Evolutionary conservation across 805 yeast species (phyloP), one percentile per base, ranked within the genome.

Genomic region (Teunomyces stri): DNA sequence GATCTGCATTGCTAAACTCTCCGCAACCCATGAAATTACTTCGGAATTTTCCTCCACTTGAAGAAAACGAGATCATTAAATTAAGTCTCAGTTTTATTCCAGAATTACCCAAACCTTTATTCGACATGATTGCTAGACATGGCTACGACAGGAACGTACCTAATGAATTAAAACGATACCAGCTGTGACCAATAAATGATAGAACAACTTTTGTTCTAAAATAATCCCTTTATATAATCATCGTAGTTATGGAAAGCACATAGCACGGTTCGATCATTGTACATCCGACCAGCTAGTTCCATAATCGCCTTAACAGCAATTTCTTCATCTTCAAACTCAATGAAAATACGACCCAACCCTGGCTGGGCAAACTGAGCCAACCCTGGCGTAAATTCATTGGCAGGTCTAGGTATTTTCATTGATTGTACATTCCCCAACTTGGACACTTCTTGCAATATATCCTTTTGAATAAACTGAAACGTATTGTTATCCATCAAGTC

Each of bases 31-130:
- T 89, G 89, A 73, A 81, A 37, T 62, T 87, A 15, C 65, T 90
- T 43, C 70, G 96, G 45, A 85, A 81, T 48, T 81, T 89, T 52
- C 96, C 96, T 0, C 69, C 69, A 2, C 67, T 90, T 47, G 81
- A 85, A 45, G 87, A 91, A 11, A 79, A 79, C 48, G 89, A 86
- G 54, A 80, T 89, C 38, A 87, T 89, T 21, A 85, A 87, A 56
- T 68, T 90, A 16, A 85, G 92, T 36, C 76, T 90, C 34, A 88
- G 94, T 44, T 87, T 89, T 53, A 79, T 89, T 3, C 85, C 91
- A 6, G 81, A 81, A 57, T 66, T 90, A 5, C 95, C 96, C 0
- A 79, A 76, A 28, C 68, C 73, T 2, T 68, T 90, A 28, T 87
- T 85, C 60, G 84, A 79, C 51, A 61, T 85, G 48, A 69, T 87